Conservation (phyloP, 2,329 filamentous ascomycete genomes). For the Neoascochyta sp. region DNA sequence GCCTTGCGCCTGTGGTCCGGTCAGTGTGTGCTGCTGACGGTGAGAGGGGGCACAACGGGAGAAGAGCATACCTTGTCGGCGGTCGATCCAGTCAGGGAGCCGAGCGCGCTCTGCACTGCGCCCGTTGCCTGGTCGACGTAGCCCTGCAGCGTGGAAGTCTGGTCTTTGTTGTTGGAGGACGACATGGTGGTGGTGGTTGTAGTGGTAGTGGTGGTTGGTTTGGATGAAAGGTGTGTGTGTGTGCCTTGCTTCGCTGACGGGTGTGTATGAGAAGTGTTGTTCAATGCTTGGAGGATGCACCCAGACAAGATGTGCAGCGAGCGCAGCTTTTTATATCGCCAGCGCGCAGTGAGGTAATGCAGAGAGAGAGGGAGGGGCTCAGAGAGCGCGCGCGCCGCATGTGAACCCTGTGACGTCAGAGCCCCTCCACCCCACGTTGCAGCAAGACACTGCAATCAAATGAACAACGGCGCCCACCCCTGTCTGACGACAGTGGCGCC, state of each 20-base stretch:
- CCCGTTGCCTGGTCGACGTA: slow-evolving; percentile 62
- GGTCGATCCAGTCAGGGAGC: slow-evolving; percentile 68
- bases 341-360: too few species aligned
- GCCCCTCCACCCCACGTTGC: too few species aligned
- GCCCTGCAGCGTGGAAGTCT: slow-evolving; percentile 75
- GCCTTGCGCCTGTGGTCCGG: slow-evolving; percentile 51
- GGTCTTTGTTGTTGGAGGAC: slow-evolving; percentile 50
- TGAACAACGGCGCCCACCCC: too few species aligned
- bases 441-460: too few species aligned
- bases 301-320: too few species aligned
- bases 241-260: too few species aligned
- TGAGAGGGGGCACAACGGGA: slow-evolving; percentile 1
- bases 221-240: too few species aligned
- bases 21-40: slow-evolving; percentile 18
- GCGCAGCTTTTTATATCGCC: too few species aligned
- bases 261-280: slow-evolving; percentile 2
- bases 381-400: too few species aligned
- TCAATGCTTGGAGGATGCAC: slow-evolving; percentile 1
- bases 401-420: too few species aligned
- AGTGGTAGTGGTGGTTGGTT: neutral
- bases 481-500: too few species aligned
- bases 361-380: too few species aligned
- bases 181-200: slow-evolving; percentile 27
- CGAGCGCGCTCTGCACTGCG: slow-evolving; percentile 67
- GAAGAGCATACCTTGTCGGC: slow-evolving; percentile 55